phyloP scores from a whole-genome alignment of 2,329 filamentous ascomycete genomes.

The Aspergillus fructus region DNA sequence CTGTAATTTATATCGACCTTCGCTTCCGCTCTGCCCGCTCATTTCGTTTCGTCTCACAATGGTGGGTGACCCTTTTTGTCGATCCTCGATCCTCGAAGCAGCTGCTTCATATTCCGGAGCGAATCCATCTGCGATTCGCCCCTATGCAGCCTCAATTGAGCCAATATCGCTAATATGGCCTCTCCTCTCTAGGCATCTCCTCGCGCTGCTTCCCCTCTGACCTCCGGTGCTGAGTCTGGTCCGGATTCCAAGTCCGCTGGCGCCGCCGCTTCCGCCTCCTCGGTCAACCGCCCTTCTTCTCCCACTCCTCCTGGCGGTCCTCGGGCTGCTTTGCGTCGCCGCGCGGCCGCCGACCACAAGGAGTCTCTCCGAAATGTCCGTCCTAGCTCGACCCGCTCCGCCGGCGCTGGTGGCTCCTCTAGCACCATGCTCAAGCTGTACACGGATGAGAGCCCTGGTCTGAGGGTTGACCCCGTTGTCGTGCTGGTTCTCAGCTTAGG shows the following conservation, averaged over 20 bases:
- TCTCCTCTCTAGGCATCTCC: conserved; percentile 33
- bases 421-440: conserved; percentile 99
- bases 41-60: conserved; percentile 25
- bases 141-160: conserved; percentile 3
- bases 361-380: conserved; percentile 94
- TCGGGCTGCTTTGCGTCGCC: conserved; percentile 90
- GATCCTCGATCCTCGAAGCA: conserved; percentile 14
- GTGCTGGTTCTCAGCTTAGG: conserved; percentile 94
- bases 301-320: conserved; percentile 89
- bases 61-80: conserved; percentile 18
- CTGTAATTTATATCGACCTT: conserved; percentile 22
- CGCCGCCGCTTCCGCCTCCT: conserved; percentile 61
- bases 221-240: conserved; percentile 47
- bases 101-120: not conserved
- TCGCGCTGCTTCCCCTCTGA: conserved; percentile 44
- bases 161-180: conserved; percentile 5
- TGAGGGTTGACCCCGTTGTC: conserved; percentile 97
- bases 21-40: conserved; percentile 15
- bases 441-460: conserved; percentile 94
- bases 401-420: conserved; percentile 91
- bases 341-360: conserved; percentile 94
- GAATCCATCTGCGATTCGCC: conserved; percentile 2
- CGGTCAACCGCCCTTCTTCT: conserved; percentile 75
- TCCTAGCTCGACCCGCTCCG: conserved; percentile 86
- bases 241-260: conserved; percentile 43